phyloP scores from a whole-genome alignment of 768 basidiomycete genomes.

The Boletus reticulatus region DNA sequence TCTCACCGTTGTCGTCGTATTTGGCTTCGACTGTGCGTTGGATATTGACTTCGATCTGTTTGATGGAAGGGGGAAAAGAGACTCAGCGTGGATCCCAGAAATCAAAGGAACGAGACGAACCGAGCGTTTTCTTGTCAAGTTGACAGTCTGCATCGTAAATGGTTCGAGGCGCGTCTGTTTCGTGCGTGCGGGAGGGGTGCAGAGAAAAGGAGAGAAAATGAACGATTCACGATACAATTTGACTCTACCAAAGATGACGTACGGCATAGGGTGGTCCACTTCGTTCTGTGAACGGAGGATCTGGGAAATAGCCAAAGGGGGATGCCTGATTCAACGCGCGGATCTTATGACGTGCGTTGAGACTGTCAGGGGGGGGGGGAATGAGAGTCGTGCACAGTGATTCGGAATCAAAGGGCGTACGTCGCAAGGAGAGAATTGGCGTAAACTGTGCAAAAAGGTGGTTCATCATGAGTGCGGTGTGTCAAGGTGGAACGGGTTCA shows the following conservation, averaged over 20 bases:
- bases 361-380: conserved; percentile 3
- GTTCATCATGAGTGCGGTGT: background rate
- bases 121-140: background rate
- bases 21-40: conserved; percentile 16
- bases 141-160: background rate
- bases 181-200: background rate
- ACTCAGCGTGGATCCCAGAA: no score
- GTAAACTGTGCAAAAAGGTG: conserved; percentile 9
- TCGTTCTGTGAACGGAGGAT: background rate
- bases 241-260: background rate
- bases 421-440: conserved; percentile 28
- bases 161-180: conserved; percentile 5
- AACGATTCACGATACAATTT: background rate
- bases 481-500: background rate
- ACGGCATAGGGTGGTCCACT: background rate
- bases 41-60: conserved; percentile 20
- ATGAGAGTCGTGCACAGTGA: background rate
- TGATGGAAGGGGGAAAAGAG: no score
- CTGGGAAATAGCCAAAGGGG: conserved; percentile 2
- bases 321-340: background rate
- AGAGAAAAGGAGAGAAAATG: background rate
- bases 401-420: conserved; percentile 8
- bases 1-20: conserved; percentile 7
- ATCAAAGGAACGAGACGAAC: conserved; percentile 6
- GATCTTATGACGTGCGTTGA: conserved; percentile 20